Evolutionary conservation across 2,329 filamentous ascomycete genomes (phyloP).

Genomic region (Gaeumannomyces tritici): DNA sequence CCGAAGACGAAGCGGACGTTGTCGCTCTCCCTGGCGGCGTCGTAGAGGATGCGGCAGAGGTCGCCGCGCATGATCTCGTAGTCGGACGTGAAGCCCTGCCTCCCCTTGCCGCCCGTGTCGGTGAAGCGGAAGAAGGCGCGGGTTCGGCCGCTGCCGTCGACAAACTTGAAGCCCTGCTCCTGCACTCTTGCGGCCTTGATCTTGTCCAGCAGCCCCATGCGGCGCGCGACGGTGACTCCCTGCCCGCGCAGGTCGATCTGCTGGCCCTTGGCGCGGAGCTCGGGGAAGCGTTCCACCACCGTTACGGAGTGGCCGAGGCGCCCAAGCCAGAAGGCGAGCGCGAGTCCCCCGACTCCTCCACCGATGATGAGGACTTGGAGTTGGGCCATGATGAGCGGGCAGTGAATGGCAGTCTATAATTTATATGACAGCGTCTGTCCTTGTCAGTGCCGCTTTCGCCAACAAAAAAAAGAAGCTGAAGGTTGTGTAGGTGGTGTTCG

Average conservation of each 20-base stretch:
- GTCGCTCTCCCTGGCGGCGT: slow-evolving; percentile 20
- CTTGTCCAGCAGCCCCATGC: slow-evolving; percentile 27
- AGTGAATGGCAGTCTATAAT: no score
- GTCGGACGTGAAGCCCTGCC: slow-evolving; percentile 40
- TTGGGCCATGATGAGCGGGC: slow-evolving; percentile 13
- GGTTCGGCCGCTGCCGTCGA: slow-evolving; percentile 27
- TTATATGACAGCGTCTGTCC: no score
- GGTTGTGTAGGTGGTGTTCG: no score
- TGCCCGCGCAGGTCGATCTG: slow-evolving; percentile 36
- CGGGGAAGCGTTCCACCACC: slow-evolving; percentile 29
- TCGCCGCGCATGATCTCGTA: slow-evolving; percentile 52
- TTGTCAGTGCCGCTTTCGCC: no score
- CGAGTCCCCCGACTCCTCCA: slow-evolving; percentile 33
- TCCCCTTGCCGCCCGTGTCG: slow-evolving; percentile 25
- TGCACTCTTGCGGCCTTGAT: slow-evolving; percentile 27
- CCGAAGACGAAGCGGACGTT: slow-evolving; percentile 18
- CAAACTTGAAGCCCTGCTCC: slow-evolving; percentile 36
- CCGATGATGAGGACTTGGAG: slow-evolving; percentile 39
- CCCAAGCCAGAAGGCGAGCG: slow-evolving; percentile 30
- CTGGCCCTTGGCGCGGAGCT: slow-evolving; percentile 28
- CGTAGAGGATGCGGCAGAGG: slow-evolving; percentile 38
- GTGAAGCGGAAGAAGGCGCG: slow-evolving; percentile 30
- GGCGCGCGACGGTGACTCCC: slow-evolving; percentile 26
- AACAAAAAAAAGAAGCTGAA: no score
- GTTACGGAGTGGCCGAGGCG: slow-evolving; percentile 26